These are phyloP conservation scores for Ascoidea asiatica DNA, from an alignment of 805 yeast genomes.

Conservation along the genomic window DNA sequence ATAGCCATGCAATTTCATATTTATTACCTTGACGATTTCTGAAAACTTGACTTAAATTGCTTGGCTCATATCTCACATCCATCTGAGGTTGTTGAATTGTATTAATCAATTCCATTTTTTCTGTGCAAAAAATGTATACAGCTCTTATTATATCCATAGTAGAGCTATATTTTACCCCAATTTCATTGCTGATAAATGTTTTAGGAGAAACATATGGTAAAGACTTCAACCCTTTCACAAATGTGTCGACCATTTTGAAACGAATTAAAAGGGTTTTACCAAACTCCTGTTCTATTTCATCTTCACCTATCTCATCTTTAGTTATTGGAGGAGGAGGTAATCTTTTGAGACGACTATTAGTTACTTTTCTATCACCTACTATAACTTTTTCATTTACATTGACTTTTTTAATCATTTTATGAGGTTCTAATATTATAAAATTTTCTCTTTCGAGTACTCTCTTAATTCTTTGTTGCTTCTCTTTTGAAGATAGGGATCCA, in stretches of 20 bases:
- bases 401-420: conserved; percentile 26
- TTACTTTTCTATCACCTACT: conserved; percentile 8
- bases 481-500: conserved; percentile 51
- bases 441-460: conserved; percentile 48
- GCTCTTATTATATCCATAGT: conserved; percentile 57
- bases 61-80: conserved; percentile 13
- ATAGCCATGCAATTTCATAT: conserved; percentile 65
- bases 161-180: conserved; percentile 36
- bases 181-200: conserved; percentile 38
- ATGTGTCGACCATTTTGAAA: conserved; percentile 28
- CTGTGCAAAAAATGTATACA: conserved; percentile 46
- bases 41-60: conserved; percentile 29
- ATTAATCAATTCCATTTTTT: conserved; percentile 35
- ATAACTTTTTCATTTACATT: conserved; percentile 36
- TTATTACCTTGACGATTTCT: conserved; percentile 41
- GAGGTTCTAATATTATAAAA: conserved; percentile 52
- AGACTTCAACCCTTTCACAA: conserved; percentile 21
- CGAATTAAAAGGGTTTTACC: no score
- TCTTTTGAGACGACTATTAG: not conserved
- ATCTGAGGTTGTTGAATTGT: conserved; percentile 14
- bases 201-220: conserved; percentile 33
- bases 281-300: no score
- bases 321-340: not conserved
- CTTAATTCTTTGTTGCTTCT: conserved; percentile 56
- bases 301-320: conserved; percentile 14